Percentiles rank a stretch among this genome's conserved stretches.
Conservation (phyloP, 805 yeast species). For the Ogataea salicorniae region DNA sequence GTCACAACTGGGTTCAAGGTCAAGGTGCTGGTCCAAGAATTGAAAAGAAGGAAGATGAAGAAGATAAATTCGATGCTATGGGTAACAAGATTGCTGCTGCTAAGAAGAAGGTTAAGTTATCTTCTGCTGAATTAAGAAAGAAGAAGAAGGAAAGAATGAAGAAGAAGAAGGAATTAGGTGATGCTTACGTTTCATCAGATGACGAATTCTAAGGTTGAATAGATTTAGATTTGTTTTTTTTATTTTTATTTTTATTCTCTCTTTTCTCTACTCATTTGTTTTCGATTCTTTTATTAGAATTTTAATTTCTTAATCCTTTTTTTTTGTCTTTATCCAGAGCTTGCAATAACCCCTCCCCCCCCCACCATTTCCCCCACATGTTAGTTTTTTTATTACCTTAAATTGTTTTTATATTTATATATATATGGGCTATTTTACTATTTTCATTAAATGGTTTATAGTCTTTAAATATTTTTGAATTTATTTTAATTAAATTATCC, state of each 20-base stretch:
- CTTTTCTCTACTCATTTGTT: slow-evolving; percentile 7
- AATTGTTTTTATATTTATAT: neutral
- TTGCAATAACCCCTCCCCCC: neutral
- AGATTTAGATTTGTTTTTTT: neutral
- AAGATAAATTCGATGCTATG: slow-evolving; percentile 99
- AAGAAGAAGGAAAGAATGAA: slow-evolving; percentile 99
- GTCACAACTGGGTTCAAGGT: slow-evolving; percentile 99
- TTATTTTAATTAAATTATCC: too few relatives aligned
- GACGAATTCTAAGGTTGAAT: slow-evolving; percentile 60
- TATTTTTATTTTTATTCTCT: slow-evolving; percentile 1
- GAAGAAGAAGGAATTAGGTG: slow-evolving; percentile 99
- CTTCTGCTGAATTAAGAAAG: slow-evolving; percentile 99
- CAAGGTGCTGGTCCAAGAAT: slow-evolving; percentile 99
- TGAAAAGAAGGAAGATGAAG: slow-evolving; percentile 91
- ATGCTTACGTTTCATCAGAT: slow-evolving; percentile 97
- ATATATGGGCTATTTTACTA: neutral
- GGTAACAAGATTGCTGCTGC: slow-evolving; percentile 98
- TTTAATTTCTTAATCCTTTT: neutral
- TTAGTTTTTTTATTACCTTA: neutral
- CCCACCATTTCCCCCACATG: neutral
- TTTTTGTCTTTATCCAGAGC: neutral
- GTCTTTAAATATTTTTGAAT: too few relatives aligned
- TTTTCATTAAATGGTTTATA: neutral
- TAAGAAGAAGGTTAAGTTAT: slow-evolving; percentile 95
- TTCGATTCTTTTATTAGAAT: slow-evolving; percentile 1